A percentile compares a stretch with the other conserved stretches of the same genome.
Evolutionary conservation across 768 basidiomycete species (phyloP).

Genomic region (Mycena epipterygia): DNA sequence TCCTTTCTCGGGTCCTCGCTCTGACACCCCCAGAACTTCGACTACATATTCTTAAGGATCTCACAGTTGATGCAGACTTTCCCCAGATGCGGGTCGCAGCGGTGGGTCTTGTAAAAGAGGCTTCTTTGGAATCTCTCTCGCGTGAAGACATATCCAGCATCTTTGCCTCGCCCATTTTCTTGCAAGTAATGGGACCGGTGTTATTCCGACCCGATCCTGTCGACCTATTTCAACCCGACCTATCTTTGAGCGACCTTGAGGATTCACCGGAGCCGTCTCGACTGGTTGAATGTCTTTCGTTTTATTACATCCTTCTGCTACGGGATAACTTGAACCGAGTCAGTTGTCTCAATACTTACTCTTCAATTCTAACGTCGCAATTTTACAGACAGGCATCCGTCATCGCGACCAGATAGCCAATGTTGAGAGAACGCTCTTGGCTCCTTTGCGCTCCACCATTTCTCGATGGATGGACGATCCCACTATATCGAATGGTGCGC

Average conservation of each 20-base stretch:
- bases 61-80: conserved; percentile 62
- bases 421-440: conserved; percentile 60
- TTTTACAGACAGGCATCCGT: conserved; percentile 64
- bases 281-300: conserved; percentile 73
- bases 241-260: conserved; percentile 60
- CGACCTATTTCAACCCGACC: conserved; percentile 57
- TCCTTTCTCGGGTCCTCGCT: conserved; percentile 67
- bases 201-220: conserved; percentile 71
- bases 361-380: not conserved
- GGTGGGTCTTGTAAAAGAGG: conserved; percentile 78
- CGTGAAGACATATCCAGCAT: conserved; percentile 47
- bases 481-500: conserved; percentile 42
- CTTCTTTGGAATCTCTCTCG: conserved; percentile 65
- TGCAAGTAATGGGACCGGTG: conserved; percentile 71
- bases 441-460: conserved; percentile 57
- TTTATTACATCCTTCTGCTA: conserved; percentile 75
- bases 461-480: conserved; percentile 48
- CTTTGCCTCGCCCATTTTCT: conserved; percentile 68
- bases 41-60: conserved; percentile 67
- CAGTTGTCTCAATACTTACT: conserved; percentile 15
- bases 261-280: conserved; percentile 71
- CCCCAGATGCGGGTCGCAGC: conserved; percentile 80
- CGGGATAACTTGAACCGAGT: conserved; percentile 74
- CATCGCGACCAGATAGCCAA: conserved; percentile 58
- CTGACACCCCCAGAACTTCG: conserved; percentile 62